Evolutionary conservation across 1,139 yeast species (phyloP), one percentile per base, ranked within the genome.

Genomic region (Kodamaea arcana): DNA sequence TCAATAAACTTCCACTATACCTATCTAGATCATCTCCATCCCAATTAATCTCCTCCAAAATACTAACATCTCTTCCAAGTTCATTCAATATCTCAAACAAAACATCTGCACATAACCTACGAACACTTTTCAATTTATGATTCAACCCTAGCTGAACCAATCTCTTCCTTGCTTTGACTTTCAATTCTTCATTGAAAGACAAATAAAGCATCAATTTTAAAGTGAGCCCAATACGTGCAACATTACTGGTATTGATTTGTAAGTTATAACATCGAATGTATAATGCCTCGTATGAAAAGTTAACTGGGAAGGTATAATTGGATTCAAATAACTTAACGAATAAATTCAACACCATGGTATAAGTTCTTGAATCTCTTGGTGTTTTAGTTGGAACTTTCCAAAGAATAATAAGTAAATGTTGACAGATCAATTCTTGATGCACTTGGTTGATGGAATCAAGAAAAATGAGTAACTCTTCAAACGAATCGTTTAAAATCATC

Each of bases 191-290:
- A 30, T 31, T 22, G 4, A 39, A 42, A 4, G 57, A 45, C 24
- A 74, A 35, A 33, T 57, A 52, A 27, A 62, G 64, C 51, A 73
- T 68, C 0, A 72, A 43, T 34, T 54, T 57, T 15, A 72, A 42
- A 1, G 66, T 64, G 7, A 57, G 51, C 5, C 48, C 54, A 4
- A 66, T 50, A 25, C 77, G 51, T 0, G 47, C 44, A 3, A 54
- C 32, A 34, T 63, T 70, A 4, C 60, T 50, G 1, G 76, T 72
- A 37, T 69, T 69, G 27, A 76, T 58, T 43, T 78, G 82, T 26
- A 80, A 50, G 48, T 81, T 80, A 55, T 72, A 77, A n/a, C 75
- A 54, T 37, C 79, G 65, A 1, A 75, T 66, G 44, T 60, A 80
- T 3, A 79, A 51, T 0, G 70, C 65, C 16, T 60, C 51, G 29